A percentile compares a stretch with the other conserved stretches of the same genome.
phyloP scores from a whole-genome alignment of 73 alveolate species.

The Paramecium octaurelia region DNA sequence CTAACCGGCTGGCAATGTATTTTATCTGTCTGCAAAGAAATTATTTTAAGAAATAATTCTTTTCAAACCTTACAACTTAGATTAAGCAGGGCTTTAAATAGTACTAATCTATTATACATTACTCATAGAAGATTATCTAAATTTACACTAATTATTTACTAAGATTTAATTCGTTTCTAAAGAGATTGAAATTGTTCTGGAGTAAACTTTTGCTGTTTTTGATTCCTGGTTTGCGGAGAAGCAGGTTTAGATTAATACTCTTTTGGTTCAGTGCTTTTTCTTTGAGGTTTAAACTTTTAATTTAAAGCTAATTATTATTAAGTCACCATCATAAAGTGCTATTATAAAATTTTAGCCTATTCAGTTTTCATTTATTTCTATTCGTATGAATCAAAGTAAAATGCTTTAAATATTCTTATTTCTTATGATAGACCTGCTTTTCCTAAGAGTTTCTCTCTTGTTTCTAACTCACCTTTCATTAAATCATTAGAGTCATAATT shows the following conservation, averaged over 20 bases:
- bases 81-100: conserved; percentile 22
- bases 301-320: not conserved
- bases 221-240: conserved; percentile 7
- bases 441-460: conserved; percentile 37
- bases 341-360: not conserved
- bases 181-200: not conserved
- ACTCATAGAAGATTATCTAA: conserved; percentile 16
- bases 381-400: conserved; percentile 1
- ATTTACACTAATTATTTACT: not conserved
- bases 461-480: conserved; percentile 54
- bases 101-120: not conserved
- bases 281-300: not conserved
- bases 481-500: conserved; percentile 56
- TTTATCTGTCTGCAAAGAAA: conserved; percentile 31
- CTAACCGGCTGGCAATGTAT: not conserved
- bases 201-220: not conserved
- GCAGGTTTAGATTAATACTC: conserved; percentile 15
- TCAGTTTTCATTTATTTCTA: conserved; percentile 20
- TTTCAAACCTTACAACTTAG: conserved; percentile 22
- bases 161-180: conserved; percentile 13
- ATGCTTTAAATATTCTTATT: not conserved
- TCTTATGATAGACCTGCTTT: not conserved
- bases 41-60: conserved; percentile 26
- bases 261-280: conserved; percentile 4
- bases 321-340: not conserved